These are phyloP conservation scores for Populus trichocarpa DNA, from an alignment of 441 rosid species.

Conservation along the genomic window DNA sequence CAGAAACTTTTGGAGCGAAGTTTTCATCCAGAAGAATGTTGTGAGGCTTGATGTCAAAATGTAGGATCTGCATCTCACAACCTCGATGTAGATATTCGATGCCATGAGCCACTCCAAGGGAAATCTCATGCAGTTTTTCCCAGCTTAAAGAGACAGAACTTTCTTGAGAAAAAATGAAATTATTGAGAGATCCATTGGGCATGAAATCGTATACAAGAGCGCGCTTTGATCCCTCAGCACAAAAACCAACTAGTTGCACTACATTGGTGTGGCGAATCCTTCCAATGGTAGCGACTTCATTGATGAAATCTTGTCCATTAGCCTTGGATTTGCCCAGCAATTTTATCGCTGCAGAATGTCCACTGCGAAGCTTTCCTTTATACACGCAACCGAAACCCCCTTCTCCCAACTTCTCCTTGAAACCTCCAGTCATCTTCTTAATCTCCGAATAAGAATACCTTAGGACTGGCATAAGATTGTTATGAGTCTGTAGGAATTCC, in stretches of 20 bases:
- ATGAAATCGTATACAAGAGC: constrained; percentile 9
- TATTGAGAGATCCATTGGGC: constrained; percentile 5
- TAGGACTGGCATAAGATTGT: not conserved
- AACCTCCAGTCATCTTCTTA: not conserved
- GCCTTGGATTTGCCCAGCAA: not conserved
- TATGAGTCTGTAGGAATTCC: constrained; percentile 8
- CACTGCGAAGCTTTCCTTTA: constrained; percentile 1
- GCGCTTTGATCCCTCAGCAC: not conserved
- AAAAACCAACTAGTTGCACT: not conserved
- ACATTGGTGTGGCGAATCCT: constrained; percentile 1
- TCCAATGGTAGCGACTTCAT: not conserved
- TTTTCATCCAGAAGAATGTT: not conserved
- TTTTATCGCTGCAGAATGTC: not conserved
- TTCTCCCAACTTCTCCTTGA: not conserved
- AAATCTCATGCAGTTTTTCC: not conserved
- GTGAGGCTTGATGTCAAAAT: not conserved
- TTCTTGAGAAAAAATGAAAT: not conserved
- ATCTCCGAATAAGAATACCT: not conserved
- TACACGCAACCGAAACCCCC: constrained; percentile 7
- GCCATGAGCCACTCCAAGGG: not conserved
- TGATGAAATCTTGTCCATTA: constrained; percentile 7
- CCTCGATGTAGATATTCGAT: not conserved
- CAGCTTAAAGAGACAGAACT: not conserved
- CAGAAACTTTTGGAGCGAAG: not conserved
- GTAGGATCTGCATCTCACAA: not conserved